Base-by-base conservation (phyloP, 768 basidiomycete genomes). In the Hygrocybe punicea region DNA sequence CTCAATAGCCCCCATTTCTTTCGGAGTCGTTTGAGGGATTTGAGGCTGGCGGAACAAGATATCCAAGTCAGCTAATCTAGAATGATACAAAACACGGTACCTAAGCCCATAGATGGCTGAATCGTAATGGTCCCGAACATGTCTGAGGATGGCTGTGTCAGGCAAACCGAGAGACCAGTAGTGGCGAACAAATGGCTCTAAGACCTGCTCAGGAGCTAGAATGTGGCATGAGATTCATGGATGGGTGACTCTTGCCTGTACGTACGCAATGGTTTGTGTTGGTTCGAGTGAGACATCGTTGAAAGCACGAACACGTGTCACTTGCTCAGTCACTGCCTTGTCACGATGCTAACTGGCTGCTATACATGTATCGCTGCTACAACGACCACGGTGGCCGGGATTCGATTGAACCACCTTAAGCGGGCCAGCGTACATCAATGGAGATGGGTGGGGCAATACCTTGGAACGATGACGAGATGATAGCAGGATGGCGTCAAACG, bases 261-360 rank as follows among this genome's bases (percentile, higher is more conserved):
- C 59, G 44, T 19, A 61, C 57, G 60, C 33, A 51, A 44, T 11
- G 57, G 60, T 19, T 59, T 39, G 40, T 61, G 57, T 48, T 61
- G 60, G 39, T 61, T 61, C 7, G 45, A 29, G 4, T 29, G 29
- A 29, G 29, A 8, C 29, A 29, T 29, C n/a, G n/a, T n/a, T n/a
- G n/a, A n/a, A n/a, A n/a, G n/a, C n/a, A n/a, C n/a, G n/a, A n/a
- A n/a, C n/a, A n/a, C n/a, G n/a, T n/a, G n/a, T n/a, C n/a, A n/a
- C n/a, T n/a, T n/a, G n/a, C n/a, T n/a, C n/a, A n/a, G n/a, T n/a
- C n/a, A n/a, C n/a, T n/a, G n/a, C n/a, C n/a, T n/a, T n/a, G n/a
- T n/a, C n/a, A n/a, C n/a, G n/a, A n/a, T n/a, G n/a, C n/a, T n/a
- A n/a, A n/a, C n/a, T n/a, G n/a, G n/a, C n/a, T n/a, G n/a, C n/a